A percentile compares a stretch with the other conserved stretches of the same genome.
Conservation (phyloP, 78 protist genomes). For the Cavenderia fasciculata region DNA sequence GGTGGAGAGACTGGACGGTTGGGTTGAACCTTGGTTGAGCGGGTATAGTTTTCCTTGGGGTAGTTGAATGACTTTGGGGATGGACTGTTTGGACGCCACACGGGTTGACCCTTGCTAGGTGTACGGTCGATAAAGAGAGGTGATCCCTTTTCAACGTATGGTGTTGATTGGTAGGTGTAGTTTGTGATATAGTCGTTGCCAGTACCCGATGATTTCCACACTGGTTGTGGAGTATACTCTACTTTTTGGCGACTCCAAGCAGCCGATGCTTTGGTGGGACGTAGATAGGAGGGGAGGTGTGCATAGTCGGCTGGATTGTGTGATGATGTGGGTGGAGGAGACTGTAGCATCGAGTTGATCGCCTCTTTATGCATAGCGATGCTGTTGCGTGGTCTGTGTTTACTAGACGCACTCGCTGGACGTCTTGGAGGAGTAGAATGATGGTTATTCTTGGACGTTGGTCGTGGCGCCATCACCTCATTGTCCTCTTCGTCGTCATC, state of each 20-base stretch:
- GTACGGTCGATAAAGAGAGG: background rate
- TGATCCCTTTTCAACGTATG: background rate
- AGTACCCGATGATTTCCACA: background rate
- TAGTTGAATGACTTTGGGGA: background rate
- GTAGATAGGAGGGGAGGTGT: slow-evolving; percentile 37
- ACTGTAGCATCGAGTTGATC: slow-evolving; percentile 38
- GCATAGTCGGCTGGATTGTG: background rate
- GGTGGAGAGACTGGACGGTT: slow-evolving; percentile 35
- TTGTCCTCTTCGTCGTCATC: slow-evolving; percentile 26
- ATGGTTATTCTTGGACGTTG: background rate
- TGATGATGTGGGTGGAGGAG: background rate
- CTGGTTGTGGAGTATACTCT: slow-evolving; percentile 10
- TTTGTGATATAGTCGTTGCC: background rate
- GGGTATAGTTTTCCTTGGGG: slow-evolving; percentile 14
- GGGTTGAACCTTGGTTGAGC: slow-evolving; percentile 19
- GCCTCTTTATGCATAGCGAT: slow-evolving; percentile 74
- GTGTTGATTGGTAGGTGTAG: background rate
- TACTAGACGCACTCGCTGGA: slow-evolving; percentile 68
- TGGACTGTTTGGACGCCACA: slow-evolving; percentile 8
- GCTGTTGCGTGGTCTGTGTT: slow-evolving; percentile 52
- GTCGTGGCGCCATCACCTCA: too few relatives aligned
- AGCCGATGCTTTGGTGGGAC: slow-evolving; percentile 59
- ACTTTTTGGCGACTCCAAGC: slow-evolving; percentile 51
- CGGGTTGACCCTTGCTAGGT: background rate
- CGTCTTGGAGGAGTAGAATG: slow-evolving; percentile 2